Evolutionary conservation across 2,329 filamentous ascomycete genomes (phyloP).

Genomic region (Pseudogymnoascus sp.): DNA sequence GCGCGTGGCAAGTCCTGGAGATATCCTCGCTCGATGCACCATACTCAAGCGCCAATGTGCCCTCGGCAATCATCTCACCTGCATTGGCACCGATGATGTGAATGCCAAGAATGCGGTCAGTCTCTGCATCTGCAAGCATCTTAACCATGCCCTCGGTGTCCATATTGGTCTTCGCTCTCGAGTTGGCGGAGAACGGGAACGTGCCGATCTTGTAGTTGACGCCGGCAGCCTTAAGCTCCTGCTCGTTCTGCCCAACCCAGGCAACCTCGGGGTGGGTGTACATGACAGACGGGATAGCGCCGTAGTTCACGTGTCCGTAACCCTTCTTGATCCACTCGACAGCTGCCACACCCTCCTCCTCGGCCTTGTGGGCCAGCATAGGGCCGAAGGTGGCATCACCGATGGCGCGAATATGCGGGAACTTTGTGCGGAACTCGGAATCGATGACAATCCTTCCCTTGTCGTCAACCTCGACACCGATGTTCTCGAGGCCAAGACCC

Average conservation of each 20-base stretch:
- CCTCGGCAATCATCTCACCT: conserved; percentile 99
- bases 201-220: conserved; percentile 88
- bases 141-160: conserved; percentile 95
- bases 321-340: conserved; percentile 98
- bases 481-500: conserved; percentile 87
- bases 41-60: conserved; percentile 89
- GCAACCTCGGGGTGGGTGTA: conserved; percentile 98
- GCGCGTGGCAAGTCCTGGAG: conserved; percentile 88
- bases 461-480: conserved; percentile 86
- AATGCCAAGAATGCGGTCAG: conserved; percentile 86
- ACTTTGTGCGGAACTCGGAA: conserved; percentile 96
- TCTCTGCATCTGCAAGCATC: conserved; percentile 93
- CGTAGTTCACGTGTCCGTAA: conserved; percentile 98
- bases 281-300: conserved; percentile 96
- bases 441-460: conserved; percentile 93
- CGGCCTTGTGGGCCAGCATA: conserved; percentile 99
- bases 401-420: conserved; percentile 92
- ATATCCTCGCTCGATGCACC: conserved; percentile 93
- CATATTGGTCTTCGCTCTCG: conserved; percentile 95
- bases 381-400: conserved; percentile 95
- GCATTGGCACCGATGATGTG: conserved; percentile 96
- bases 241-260: conserved; percentile 97
- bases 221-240: conserved; percentile 82
- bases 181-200: conserved; percentile 98
- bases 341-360: conserved; percentile 92